Evolutionary conservation across 2,329 filamentous ascomycete genomes (phyloP).

Genomic region (Alternaria arbusti): DNA sequence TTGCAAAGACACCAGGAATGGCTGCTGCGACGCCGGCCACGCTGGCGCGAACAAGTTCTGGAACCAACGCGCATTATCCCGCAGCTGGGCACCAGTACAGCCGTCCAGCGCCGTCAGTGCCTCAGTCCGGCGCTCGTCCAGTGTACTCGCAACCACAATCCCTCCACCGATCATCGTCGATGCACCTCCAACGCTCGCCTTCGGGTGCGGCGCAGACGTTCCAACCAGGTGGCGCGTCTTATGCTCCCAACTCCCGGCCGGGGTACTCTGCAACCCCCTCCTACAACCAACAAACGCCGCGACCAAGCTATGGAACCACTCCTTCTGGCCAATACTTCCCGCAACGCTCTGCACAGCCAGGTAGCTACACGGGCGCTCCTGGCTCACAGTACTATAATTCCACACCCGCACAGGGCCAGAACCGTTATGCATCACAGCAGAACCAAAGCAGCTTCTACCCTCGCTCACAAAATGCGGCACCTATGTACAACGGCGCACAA

Average conservation of each 20-base stretch:
- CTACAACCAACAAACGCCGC: slow-evolving; percentile 42
- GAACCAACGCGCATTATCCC: slow-evolving; percentile 39
- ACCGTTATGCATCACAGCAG: slow-evolving; percentile 39
- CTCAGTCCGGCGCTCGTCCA: slow-evolving; percentile 35
- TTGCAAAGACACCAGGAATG: slow-evolving; percentile 50
- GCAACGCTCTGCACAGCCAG: slow-evolving; percentile 38
- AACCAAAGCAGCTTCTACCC: slow-evolving; percentile 43
- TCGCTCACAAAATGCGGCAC: slow-evolving; percentile 41
- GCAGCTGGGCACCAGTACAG: slow-evolving; percentile 37
- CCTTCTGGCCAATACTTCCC: slow-evolving; percentile 38
- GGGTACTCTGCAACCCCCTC: slow-evolving; percentile 36
- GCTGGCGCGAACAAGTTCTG: slow-evolving; percentile 34
- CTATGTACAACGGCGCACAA: slow-evolving; percentile 38
- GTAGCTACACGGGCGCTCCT: slow-evolving; percentile 35
- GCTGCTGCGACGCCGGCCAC: slow-evolving; percentile 36
- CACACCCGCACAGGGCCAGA: slow-evolving; percentile 40
- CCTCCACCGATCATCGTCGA: slow-evolving; percentile 44
- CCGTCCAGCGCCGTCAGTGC: slow-evolving; percentile 36
- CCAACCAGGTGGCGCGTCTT: slow-evolving; percentile 37
- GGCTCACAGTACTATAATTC: slow-evolving; percentile 43
- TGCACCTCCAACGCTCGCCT: slow-evolving; percentile 45
- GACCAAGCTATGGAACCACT: slow-evolving; percentile 33
- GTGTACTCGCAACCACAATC: slow-evolving; percentile 46
- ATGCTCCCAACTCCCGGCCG: slow-evolving; percentile 35
- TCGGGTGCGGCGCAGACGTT: slow-evolving; percentile 37